These are phyloP conservation scores for Chaetoscypha palmicola DNA, from an alignment of 2,329 filamentous ascomycete genomes.

Conservation along the genomic window DNA sequence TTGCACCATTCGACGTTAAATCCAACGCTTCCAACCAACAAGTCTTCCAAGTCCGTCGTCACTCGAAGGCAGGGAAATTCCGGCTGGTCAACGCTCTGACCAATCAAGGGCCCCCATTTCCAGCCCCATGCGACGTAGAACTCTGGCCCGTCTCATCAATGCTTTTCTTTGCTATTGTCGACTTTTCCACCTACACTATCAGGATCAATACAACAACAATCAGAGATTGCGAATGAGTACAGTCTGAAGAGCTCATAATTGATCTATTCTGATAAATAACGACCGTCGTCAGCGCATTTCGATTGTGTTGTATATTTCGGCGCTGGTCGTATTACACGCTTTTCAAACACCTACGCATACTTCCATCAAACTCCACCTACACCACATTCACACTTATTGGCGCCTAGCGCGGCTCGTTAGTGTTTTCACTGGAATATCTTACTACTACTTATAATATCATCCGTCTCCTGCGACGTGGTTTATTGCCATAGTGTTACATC, in stretches of 20 bases:
- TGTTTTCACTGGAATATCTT: neutral
- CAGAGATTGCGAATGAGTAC: neutral
- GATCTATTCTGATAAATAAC: neutral
- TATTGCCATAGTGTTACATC: neutral
- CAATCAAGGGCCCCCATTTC: slow-evolving; percentile 1
- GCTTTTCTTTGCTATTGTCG: slow-evolving; percentile 6
- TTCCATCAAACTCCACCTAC: neutral
- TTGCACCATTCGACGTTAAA: no score
- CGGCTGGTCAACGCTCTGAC: neutral
- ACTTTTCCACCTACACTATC: slow-evolving; percentile 2
- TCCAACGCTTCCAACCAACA: neutral
- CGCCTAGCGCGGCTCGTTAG: no score
- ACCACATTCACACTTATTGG: neutral
- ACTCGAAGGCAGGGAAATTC: neutral
- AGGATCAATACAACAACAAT: slow-evolving; percentile 1
- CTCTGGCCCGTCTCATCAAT: slow-evolving; percentile 1
- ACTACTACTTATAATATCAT: neutral
- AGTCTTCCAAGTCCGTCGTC: neutral
- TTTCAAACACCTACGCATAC: slow-evolving; percentile 8
- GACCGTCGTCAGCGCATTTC: neutral
- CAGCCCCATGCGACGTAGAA: neutral
- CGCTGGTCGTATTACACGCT: slow-evolving; percentile 7
- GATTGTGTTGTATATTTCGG: neutral
- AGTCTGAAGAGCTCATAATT: neutral
- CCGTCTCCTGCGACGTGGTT: neutral